Evolutionary conservation across 768 basidiomycete genomes (phyloP).

Genomic region (Tulasnella sp.): DNA sequence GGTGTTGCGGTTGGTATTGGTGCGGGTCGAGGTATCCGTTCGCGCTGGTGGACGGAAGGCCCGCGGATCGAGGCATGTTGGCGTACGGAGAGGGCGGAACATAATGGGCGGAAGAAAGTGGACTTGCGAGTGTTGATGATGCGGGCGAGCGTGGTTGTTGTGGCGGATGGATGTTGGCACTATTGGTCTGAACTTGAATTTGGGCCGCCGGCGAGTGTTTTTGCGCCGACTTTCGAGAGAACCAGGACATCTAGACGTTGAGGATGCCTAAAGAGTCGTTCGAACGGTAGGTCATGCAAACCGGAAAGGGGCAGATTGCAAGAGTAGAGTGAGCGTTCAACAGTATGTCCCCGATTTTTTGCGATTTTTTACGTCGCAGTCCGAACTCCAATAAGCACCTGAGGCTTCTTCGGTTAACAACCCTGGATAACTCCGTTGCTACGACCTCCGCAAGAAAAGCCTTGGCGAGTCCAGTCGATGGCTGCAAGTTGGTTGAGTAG

Average conservation of each 20-base stretch:
- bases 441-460: neutral
- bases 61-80: slow-evolving; percentile 14
- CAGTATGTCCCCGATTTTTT: neutral
- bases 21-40: slow-evolving; percentile 5
- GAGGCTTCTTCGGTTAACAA: neutral
- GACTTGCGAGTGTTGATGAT: neutral
- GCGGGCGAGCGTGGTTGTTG: neutral
- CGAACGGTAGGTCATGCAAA: neutral
- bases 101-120: neutral
- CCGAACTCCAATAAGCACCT: slow-evolving; percentile 1
- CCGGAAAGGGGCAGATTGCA: neutral
- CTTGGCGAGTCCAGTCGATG: neutral
- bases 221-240: slow-evolving; percentile 4
- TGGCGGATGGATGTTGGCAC: neutral
- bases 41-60: slow-evolving; percentile 8
- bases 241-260: slow-evolving; percentile 1
- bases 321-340: neutral
- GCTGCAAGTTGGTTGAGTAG: neutral
- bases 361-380: slow-evolving; percentile 9
- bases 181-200: slow-evolving; percentile 10
- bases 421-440: neutral
- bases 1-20: neutral
- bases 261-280: neutral
- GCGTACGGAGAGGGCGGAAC: slow-evolving; percentile 2
- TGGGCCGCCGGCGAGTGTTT: slow-evolving; percentile 7